phyloP scores from a whole-genome alignment of 2,329 filamentous ascomycete genomes.

The Colletotrichum salicis region DNA sequence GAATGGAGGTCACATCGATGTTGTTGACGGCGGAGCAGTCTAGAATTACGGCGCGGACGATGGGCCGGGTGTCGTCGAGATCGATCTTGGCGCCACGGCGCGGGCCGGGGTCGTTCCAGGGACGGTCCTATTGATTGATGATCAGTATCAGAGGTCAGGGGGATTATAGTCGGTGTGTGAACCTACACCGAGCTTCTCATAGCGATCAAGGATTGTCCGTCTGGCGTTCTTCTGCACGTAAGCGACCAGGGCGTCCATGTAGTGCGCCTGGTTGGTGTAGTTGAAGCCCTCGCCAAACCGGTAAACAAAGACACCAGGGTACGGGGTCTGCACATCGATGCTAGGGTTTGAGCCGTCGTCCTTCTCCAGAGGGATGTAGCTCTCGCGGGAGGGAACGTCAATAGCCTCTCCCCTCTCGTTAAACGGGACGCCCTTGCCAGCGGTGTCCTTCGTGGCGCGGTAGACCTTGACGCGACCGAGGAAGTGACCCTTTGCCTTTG shows the following conservation, averaged over 20 bases:
- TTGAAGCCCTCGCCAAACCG: conserved; percentile 63
- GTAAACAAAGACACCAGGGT: conserved; percentile 63
- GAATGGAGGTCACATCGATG: conserved; percentile 67
- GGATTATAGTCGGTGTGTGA: too few species aligned
- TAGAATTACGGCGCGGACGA: conserved; percentile 64
- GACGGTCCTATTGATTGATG: conserved; percentile 50
- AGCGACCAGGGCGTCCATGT: conserved; percentile 54
- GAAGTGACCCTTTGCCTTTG: conserved; percentile 59
- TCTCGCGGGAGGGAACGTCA: conserved; percentile 41
- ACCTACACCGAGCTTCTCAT: conserved; percentile 60
- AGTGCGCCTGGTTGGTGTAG: conserved; percentile 61
- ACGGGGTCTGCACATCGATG: conserved; percentile 53
- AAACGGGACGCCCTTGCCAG: conserved; percentile 34
- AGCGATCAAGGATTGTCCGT: conserved; percentile 51
- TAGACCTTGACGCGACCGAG: conserved; percentile 51
- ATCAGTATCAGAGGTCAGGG: neutral
- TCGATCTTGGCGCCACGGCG: conserved; percentile 46
- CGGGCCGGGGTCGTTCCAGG: conserved; percentile 65
- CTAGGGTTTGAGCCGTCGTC: conserved; percentile 57
- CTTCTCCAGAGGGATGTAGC: conserved; percentile 54
- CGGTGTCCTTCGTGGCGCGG: conserved; percentile 35
- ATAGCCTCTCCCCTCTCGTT: conserved; percentile 34
- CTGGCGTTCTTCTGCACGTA: conserved; percentile 54
- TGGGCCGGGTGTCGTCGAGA: conserved; percentile 52
- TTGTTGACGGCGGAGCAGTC: conserved; percentile 68